These are phyloP conservation scores for Mycena galericulata DNA, from an alignment of 768 basidiomycete genomes.

Conservation along the genomic window DNA sequence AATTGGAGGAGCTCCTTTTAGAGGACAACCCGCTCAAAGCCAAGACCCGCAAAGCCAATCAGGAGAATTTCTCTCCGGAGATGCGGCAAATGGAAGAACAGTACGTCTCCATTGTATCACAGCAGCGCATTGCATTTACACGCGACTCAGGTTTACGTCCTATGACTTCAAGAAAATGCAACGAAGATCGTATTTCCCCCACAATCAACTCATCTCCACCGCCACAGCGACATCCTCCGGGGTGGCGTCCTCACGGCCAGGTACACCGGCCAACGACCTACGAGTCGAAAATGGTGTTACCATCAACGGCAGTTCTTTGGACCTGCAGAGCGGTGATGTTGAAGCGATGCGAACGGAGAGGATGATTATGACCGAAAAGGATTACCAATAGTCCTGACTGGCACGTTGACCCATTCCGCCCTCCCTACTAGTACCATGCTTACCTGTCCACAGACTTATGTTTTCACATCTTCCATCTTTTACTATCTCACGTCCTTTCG, in stretches of 20 bases:
- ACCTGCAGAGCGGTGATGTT: constrained; percentile 53
- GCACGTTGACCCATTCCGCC: constrained; percentile 15
- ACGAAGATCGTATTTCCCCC: constrained; percentile 91
- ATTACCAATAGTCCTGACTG: constrained; percentile 54
- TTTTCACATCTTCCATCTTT: constrained; percentile 23
- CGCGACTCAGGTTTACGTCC: constrained; percentile 75
- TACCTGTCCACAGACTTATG: constrained; percentile 21
- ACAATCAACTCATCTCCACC: constrained; percentile 78
- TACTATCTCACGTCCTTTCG: constrained; percentile 29
- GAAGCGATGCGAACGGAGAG: constrained; percentile 56
- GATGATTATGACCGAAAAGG: constrained; percentile 57
- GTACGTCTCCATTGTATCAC: constrained; percentile 58
- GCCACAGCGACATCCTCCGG: constrained; percentile 82
- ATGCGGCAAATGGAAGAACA: constrained; percentile 99
- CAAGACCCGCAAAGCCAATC: constrained; percentile 89
- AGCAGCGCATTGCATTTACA: constrained; percentile 12
- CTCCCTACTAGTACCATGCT: not conserved
- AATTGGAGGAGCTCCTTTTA: constrained; percentile 93
- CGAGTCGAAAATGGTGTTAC: constrained; percentile 55
- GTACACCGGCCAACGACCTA: constrained; percentile 71
- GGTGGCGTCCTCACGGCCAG: constrained; percentile 77
- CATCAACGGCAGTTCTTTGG: constrained; percentile 55
- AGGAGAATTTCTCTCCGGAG: constrained; percentile 90
- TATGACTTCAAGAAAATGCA: constrained; percentile 96
- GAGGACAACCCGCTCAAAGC: constrained; percentile 99